phyloP scores from a whole-genome alignment of 176 grass and related monocot genomes.

The Miscanthus lutarioriparius region DNA sequence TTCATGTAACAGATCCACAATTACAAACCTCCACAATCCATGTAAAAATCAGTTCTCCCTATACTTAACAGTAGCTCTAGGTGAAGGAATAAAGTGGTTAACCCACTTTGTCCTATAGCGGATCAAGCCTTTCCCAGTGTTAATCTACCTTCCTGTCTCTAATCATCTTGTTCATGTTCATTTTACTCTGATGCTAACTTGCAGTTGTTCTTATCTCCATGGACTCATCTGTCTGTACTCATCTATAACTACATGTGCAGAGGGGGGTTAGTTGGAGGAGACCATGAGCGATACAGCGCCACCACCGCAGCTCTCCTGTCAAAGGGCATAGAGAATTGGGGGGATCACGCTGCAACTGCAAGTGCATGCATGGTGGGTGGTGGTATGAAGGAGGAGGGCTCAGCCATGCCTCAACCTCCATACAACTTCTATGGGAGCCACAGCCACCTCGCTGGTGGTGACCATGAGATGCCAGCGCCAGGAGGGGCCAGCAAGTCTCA shows the following conservation, averaged over 20 bases:
- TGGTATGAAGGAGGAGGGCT: conserved; percentile 43
- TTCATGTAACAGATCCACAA: conserved; percentile 12
- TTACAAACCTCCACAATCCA: not conserved
- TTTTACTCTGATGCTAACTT: conserved; percentile 37
- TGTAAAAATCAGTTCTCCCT: conserved; percentile 24
- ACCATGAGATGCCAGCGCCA: conserved; percentile 56
- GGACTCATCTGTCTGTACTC: conserved; percentile 39
- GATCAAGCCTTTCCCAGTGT: conserved; percentile 37
- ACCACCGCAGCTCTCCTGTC: conserved; percentile 48
- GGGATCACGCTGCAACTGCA: conserved; percentile 29
- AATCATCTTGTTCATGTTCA: conserved; percentile 41
- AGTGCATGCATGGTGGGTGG: conserved; percentile 31
- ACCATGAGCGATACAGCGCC: conserved; percentile 52
- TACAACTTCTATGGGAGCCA: conserved; percentile 50
- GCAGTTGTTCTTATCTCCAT: conserved; percentile 44
- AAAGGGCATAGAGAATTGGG: conserved; percentile 61
- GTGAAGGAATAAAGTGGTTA: conserved; percentile 52
- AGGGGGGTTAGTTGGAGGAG: conserved; percentile 59
- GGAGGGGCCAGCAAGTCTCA: conserved; percentile 45
- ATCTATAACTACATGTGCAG: conserved; percentile 37
- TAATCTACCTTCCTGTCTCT: conserved; percentile 26
- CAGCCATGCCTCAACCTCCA: conserved; percentile 31
- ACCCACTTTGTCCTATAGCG: conserved; percentile 49
- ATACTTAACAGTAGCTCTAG: conserved; percentile 34
- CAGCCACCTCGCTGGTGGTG: not conserved